Evolutionary conservation across 2,329 filamentous ascomycete species (phyloP), one percentile per base, ranked within the genome.

Genomic region (Parastagonospora nodorum): DNA sequence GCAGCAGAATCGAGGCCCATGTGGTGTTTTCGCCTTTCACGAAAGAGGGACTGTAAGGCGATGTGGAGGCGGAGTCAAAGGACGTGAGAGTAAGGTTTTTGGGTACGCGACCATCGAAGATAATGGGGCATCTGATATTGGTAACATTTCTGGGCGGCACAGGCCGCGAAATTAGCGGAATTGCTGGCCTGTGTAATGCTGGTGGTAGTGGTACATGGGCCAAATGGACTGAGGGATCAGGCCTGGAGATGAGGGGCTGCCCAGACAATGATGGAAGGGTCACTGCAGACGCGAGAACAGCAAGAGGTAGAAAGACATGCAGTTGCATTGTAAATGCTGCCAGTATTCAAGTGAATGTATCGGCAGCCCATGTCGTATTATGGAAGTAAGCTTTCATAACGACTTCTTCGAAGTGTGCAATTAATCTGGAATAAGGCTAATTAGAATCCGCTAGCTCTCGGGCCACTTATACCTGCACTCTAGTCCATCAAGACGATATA

Each of bases 41-140:
- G 47, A 57, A 64, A 24, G 43, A 31, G 0, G 64, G 48, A 42
- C 52, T 63, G 48, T 51, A 67, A 8, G 60, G 63, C 1, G 58
- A 57, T 8, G 50, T 48, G 6, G 53, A 33, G 7, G 51, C 30
- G 6, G 45, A 48, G 42, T 68, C 60, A 30, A 70, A 68, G 8
- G 53, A 50, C 2, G 48, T 7, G 14, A 63, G 56, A 8, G 61
- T 57, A 9, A 55, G 44, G 38, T 66, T 67, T 10, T 44, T 16
- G 10, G 42, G 49, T 16, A 70, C 44, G 19, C 64, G 63, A n/a
- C 63, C 64, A 42, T 69, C 67, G 45, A 70, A 66, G 37, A 69
- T 63, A 9, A 70, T 43, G n/a, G 66, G 66, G 27, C 66, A 68
- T 55, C 62, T 51, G 2, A 61, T 58, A 10, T 37, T 10, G 15